Evolutionary conservation across 352 stramenopile species (phyloP).

Genomic region (Phytophthora hibernalis): DNA sequence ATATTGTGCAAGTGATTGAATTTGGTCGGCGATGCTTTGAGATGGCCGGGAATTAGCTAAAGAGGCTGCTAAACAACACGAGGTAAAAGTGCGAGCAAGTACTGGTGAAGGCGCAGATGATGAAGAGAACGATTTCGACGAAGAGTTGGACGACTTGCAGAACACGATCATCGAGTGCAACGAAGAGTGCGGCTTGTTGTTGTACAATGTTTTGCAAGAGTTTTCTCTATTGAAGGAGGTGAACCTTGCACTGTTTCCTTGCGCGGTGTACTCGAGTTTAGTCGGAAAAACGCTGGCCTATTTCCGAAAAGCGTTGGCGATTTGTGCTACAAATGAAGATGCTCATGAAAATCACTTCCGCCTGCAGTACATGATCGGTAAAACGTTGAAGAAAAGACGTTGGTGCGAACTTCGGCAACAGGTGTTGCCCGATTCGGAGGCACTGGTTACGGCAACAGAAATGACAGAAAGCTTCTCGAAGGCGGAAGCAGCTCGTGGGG

Average conservation of each 20-base stretch:
- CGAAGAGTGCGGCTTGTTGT: constrained; percentile 74
- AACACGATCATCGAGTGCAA: constrained; percentile 62
- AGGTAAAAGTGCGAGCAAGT: constrained; percentile 10
- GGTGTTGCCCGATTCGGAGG: constrained; percentile 16
- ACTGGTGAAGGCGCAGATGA: constrained; percentile 13
- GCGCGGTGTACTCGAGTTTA: constrained; percentile 37
- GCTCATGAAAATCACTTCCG: constrained; percentile 68
- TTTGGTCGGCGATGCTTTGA: constrained; percentile 69
- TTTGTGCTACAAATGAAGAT: constrained; percentile 43
- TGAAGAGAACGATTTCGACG: constrained; percentile 27
- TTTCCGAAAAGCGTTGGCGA: constrained; percentile 48
- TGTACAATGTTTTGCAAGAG: constrained; percentile 82
- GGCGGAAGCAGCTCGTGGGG: constrained; percentile 61
- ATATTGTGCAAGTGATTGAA: constrained; percentile 65
- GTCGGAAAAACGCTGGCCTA: constrained; percentile 38
- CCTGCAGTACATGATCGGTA: constrained; percentile 79
- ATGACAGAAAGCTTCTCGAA: constrained; percentile 63
- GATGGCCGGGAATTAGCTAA: constrained; percentile 63
- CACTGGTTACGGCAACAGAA: constrained; percentile 25
- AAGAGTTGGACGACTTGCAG: constrained; percentile 41
- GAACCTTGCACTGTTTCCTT: constrained; percentile 36
- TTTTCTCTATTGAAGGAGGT: constrained; percentile 56
- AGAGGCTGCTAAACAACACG: constrained; percentile 16
- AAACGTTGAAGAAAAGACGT: constrained; percentile 69
- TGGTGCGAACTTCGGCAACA: constrained; percentile 36